Percentiles rank a stretch among this genome's conserved stretches.
These are phyloP conservation scores for Psilocybe cyanescens DNA, from an alignment of 768 basidiomycete species.

Conservation along the genomic window DNA sequence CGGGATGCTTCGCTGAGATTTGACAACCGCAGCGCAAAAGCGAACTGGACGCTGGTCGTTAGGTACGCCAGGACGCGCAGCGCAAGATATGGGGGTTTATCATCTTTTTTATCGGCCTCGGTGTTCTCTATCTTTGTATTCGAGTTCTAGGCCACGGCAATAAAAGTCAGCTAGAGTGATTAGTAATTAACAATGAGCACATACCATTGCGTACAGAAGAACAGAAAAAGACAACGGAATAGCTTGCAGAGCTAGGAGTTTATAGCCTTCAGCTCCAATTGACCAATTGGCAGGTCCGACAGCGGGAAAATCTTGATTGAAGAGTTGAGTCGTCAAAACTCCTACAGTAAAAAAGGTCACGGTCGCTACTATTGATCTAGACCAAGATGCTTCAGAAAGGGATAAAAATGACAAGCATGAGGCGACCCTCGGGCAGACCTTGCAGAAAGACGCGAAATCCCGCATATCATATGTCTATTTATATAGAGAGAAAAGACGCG, in stretches of 20 bases:
- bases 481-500: conserved; percentile 5
- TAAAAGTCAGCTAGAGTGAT: not conserved
- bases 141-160: conserved; percentile 1
- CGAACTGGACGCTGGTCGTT: conserved; percentile 52
- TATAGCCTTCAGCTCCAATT: conserved; percentile 35
- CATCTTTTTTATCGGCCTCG: conserved; percentile 12
- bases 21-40: conserved; percentile 55
- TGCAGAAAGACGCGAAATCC: conserved; percentile 56
- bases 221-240: conserved; percentile 40
- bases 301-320: conserved; percentile 39
- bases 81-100: conserved; percentile 13
- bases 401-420: conserved; percentile 13
- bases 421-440: conserved; percentile 40
- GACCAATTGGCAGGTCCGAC: conserved; percentile 41
- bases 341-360: conserved; percentile 55
- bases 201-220: conserved; percentile 24
- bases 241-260: conserved; percentile 43
- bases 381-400: conserved; percentile 9
- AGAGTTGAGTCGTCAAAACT: conserved; percentile 43
- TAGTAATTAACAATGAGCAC: not conserved
- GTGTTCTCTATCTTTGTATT: conserved; percentile 14
- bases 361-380: conserved; percentile 59
- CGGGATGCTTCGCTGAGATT: conserved; percentile 52
- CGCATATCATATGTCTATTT: conserved; percentile 65
- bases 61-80: conserved; percentile 45